Base-by-base conservation (phyloP, 306 rosid genomes). In the Urtica urens region DNA sequence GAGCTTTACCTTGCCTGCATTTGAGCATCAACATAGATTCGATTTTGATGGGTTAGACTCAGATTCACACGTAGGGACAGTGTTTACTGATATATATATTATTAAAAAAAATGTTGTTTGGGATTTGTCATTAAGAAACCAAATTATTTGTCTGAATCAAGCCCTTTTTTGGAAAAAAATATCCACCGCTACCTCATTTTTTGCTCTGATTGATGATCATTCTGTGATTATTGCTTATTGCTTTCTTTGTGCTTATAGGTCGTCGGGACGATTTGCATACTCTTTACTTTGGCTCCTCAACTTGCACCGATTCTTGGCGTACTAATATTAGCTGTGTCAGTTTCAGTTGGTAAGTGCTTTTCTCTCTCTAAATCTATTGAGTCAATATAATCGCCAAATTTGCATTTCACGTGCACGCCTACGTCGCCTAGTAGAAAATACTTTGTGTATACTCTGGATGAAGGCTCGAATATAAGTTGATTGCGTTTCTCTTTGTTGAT, bases 231-330 rank as follows among this genome's bases (percentile, higher is more conserved):
- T n/a, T 38, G 16, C 49, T 46, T 68, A 27, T 13, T 57, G n/a
- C 71, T 60, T 53, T 51, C 52, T 65, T 65, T 67, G 30, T 62
- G 62, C 46, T 55, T 64, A 54, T 59, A 84, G 99, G 94, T 84
- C 58, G 30, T 59, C 52, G 99, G 99, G 51, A 90, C 99, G 33
- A 41, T 90, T 62, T 66, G 74, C 72, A 75, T 90, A 45, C 81
- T 90, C 23, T 90, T 85, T 75, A 31, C 73, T 28, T 67, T 90
- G 68, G 77, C 95, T 35, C 94, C 99, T 58, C 94, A 85, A 66
- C 87, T 90, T 27, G 94, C 99, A 53, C 99, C 95, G 17, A 71
- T 90, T 78, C 73, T 90, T 20, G 94, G 78, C 10, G 46, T 75
- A 55, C 70, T 90, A 66, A 70, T 85, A 74, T 78, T 90, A 1